Base-by-base conservation (phyloP, 306 rosid genomes). In the Prosopis cineraria region DNA sequence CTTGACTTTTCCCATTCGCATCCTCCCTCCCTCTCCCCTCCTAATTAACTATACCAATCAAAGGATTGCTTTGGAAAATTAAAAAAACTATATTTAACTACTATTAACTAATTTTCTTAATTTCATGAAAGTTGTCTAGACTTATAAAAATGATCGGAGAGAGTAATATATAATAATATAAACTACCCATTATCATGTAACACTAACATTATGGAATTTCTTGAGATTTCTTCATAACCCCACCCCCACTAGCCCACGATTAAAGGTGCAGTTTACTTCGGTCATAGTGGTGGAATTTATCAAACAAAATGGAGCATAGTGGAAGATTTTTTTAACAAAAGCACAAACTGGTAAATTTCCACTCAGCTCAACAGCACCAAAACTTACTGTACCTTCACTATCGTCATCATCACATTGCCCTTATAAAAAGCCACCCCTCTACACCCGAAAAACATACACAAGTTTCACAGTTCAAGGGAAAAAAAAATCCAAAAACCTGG, bases 381-480 rank as follows among this genome's bases (percentile, higher is more conserved):
- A 53, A 40, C 1, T 58, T 16, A 17, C 17, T 30, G 25, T 4
- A 25, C 22, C 16, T 60, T 52, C n/a, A 68, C 41, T 50, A 33
- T 1, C 70, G 53, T 58, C 59, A 55, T 65, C 25, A 50, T 52
- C 59, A 8, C n/a, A 47, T 66, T 37, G 27, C 72, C 73, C 73
- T 30, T 84, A 80, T 80, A 52, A 80, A 80, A 73, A 60, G 53
- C 78, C 78, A 25, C 52, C 53, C 53, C 37, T 48, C 74, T 41
- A 58, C 36, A 2, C 3, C 82, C 77, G 45, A 48, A 67, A 80
- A 56, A 55, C 6, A 74, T n/a, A 0, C n/a, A 24, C 19, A 37
- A 71, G 27, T 72, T n/a, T 24, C 63, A 10, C 0, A n/a, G 56
- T 66, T 27, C 20, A n/a, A n/a, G n/a, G n/a, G n/a, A n/a, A n/a